Evolutionary conservation across 192 early-diverging fungal genomes (phyloP), one percentile per base, ranked within the genome.

Genomic region (Coemansia sp.): DNA sequence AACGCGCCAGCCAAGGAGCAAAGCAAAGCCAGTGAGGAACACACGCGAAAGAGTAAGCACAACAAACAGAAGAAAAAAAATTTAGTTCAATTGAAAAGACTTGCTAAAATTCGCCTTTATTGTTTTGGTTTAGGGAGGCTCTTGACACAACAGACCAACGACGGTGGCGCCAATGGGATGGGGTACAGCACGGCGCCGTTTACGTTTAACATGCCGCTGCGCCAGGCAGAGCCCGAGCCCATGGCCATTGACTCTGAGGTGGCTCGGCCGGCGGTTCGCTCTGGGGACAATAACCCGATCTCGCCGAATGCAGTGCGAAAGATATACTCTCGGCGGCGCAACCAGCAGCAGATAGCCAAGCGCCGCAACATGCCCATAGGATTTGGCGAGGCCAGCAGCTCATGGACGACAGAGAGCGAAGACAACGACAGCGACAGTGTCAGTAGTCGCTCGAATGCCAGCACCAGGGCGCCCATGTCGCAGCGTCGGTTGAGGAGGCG

Each of bases 261-360:
- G 48, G 12, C 56, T 26, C 48, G 48, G 23, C 23, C 48, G 0
- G 63, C 64, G 13, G 47, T 28, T 16, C 57, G 50, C 20, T 53
- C 39, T 26, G 31, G 31, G 21, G 69, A 76, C 48, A 59, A 53
- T 57, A 21, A 53, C 14, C 72, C 73, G 23, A 69, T 81, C 33
- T 72, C 78, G 64, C 73, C 78, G 1, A 68, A 75, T 41, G 73
- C 78, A 0, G 36, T 65, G 37, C 78, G 73, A 39, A 64, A 35
- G 56, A 64, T 69, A 31, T 39, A 62, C 16, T 50, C 59, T 2
- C 65, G 75, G 38, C 48, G 73, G 37, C 47, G 55, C 47, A 31
- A 62, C n/a, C 26, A n/a, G 53, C 48, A 25, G 26, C 45, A 33
- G 11, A 16, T n/a, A 21, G 37, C n/a, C 38, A 36, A 41, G 57